Evolutionary conservation across 345 rosid species (phyloP), one percentile per base, ranked within the genome.

Genomic region (Pelargonium nanum): DNA sequence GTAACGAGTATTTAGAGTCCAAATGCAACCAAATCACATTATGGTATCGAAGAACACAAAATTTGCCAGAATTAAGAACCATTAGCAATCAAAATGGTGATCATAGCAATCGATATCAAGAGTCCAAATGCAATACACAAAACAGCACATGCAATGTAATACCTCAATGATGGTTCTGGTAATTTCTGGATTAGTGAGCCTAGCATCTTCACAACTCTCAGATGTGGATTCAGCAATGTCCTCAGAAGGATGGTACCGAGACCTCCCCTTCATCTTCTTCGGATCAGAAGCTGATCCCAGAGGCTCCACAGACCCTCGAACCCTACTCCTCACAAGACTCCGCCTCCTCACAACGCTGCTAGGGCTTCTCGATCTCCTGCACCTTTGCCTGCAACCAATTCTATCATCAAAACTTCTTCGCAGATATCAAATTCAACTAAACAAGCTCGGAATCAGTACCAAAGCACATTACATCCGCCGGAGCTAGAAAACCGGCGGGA

Each of bases 101-200:
- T n/a, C n/a, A n/a, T n/a, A n/a, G n/a, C n/a, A n/a, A n/a, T n/a
- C n/a, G n/a, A n/a, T n/a, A n/a, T n/a, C n/a, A n/a, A n/a, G n/a
- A n/a, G n/a, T n/a, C n/a, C n/a, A n/a, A n/a, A n/a, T 7, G 6
- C 19, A 10, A 50, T 50, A 19, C 19, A 50, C 6, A 50, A 6
- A 5, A 56, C 67, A 70, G 56, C 19, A 24, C 67, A 74, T 61
- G 68, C 60, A 71, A 71, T 63, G 62, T 75, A 61, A 81, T 85
- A 93, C 99, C 99, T 93, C 94, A 12, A 87, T 83, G 59, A 87
- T 70, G 17, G 97, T 89, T 81, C 96, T 79, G 51, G 84, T 69
- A 55, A 81, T 85, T 81, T 93, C 97, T 34, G 87, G 82, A 63
- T 85, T 71, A 1, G 96, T 72, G 60, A 85, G 97, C 65, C 70